Base-by-base conservation (phyloP, 2,329 filamentous ascomycete species). In the Colletotrichum abscissum region DNA sequence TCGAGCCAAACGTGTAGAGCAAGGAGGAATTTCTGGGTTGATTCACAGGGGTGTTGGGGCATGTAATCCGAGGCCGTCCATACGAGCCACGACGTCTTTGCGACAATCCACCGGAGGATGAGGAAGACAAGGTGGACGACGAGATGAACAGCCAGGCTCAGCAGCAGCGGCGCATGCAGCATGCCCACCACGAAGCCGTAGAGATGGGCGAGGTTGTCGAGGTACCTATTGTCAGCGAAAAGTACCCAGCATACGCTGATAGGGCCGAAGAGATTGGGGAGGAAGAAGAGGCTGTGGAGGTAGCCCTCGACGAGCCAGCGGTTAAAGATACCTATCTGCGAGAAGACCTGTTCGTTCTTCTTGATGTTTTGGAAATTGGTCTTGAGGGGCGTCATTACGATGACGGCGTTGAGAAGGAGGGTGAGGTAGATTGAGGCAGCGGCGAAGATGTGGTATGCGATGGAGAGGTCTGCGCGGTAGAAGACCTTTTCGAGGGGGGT, bases 101-200 rank as follows among this genome's bases (percentile, higher is more conserved):
- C 56, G 9, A 71, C 22, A 11, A 12, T 12, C n/a, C 28, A 14
- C 6, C 49, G 33, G 4, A 60, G 71, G 16, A 24, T 5, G 1
- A 5, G 4, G 28, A 70, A 60, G 11, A 38, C 9, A 3, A 46
- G 16, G 3, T 67, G 60, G 2, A 66, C 22, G 26, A 52, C 8
- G 16, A 70, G 22, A 11, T 52, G 30, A 2, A 70, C 8, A 1
- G 42, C 30, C 22, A 73, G 1, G 22, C 60, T 65, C 1, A 52
- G n/a, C 5, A 71, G 42, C 46, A 73, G 7, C 0, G 72, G 72
- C 2, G 46, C 7, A 33, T 74, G 72, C 24, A 72, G 28, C 6
- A 68, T 12, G 12, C 68, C 72, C 24, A 72, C 55, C 24, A 30
- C 8, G 59, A 74, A 74, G 9, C 72, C 72, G 16, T 74, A 74